These are phyloP conservation scores for Clonostachys solani DNA, from an alignment of 2,329 filamentous ascomycete species.

Conservation along the genomic window DNA sequence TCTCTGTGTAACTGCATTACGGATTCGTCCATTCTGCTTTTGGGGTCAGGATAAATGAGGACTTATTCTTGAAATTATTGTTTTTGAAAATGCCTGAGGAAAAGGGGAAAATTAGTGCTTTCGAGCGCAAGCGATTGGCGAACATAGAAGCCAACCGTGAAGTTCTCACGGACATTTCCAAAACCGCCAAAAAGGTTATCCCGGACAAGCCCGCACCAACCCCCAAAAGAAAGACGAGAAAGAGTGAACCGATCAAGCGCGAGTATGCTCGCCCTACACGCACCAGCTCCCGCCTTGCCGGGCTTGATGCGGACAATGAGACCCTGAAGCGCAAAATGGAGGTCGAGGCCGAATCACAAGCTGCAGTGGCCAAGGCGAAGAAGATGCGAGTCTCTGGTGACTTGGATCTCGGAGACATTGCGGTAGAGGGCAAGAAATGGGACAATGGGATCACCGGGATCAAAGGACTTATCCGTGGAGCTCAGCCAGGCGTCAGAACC, in stretches of 20 bases:
- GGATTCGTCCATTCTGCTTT: neutral
- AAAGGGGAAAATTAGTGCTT: conserved; percentile 62
- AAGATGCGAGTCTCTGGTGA: conserved; percentile 47
- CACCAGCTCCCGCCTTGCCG: conserved; percentile 54
- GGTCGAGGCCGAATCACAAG: conserved; percentile 39
- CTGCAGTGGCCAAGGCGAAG: conserved; percentile 49
- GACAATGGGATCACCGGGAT: conserved; percentile 64
- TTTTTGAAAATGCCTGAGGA: conserved; percentile 31
- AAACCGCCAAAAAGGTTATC: conserved; percentile 61
- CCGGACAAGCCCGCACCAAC: conserved; percentile 50
- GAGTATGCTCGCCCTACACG: conserved; percentile 47
- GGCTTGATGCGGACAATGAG: conserved; percentile 42
- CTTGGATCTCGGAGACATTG: conserved; percentile 70
- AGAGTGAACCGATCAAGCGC: conserved; percentile 37
- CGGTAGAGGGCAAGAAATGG: conserved; percentile 77
- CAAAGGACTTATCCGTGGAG: conserved; percentile 53
- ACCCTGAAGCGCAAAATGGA: conserved; percentile 45
- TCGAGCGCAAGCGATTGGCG: conserved; percentile 78
- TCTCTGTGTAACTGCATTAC: neutral
- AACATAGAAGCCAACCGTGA: conserved; percentile 87
- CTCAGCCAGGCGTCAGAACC: conserved; percentile 77
- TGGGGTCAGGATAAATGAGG: neutral
- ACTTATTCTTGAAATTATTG: conserved; percentile 27
- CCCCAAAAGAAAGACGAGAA: conserved; percentile 10
- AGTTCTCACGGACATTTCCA: conserved; percentile 71